phyloP scores from a whole-genome alignment of 768 basidiomycete species.

The Mycena alexandri region DNA sequence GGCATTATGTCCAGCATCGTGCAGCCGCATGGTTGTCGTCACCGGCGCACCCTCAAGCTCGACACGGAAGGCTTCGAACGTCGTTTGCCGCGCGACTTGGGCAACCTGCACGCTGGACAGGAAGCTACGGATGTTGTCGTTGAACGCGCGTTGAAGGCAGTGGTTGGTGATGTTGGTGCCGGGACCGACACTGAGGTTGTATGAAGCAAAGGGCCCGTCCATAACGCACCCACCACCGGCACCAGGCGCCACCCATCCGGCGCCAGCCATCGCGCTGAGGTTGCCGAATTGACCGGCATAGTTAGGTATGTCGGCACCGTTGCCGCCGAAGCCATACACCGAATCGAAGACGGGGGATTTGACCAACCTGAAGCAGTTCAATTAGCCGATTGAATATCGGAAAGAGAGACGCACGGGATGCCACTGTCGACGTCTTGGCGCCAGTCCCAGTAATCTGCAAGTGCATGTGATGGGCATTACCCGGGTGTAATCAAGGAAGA shows the following conservation, averaged over 20 bases:
- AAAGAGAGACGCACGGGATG: slow-evolving; percentile 37
- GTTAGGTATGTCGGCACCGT: slow-evolving; percentile 46
- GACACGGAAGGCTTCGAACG: slow-evolving; percentile 50
- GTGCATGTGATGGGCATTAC: background rate
- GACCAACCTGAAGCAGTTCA: slow-evolving; percentile 42
- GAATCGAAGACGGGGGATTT: slow-evolving; percentile 53
- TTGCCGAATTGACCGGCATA: slow-evolving; percentile 38
- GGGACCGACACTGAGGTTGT: slow-evolving; percentile 50
- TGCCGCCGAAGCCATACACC: slow-evolving; percentile 53
- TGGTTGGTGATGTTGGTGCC: slow-evolving; percentile 48
- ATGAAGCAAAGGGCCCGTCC: slow-evolving; percentile 52
- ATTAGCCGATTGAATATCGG: background rate
- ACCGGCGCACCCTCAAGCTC: slow-evolving; percentile 52
- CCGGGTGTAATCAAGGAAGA: background rate
- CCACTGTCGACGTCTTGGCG: slow-evolving; percentile 48
- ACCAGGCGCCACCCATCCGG: slow-evolving; percentile 31
- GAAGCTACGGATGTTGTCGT: slow-evolving; percentile 38
- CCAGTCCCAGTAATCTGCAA: slow-evolving; percentile 58
- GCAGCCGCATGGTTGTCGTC: slow-evolving; percentile 44
- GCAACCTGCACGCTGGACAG: slow-evolving; percentile 40
- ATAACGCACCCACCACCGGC: slow-evolving; percentile 43
- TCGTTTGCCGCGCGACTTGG: slow-evolving; percentile 40
- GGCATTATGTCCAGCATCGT: slow-evolving; percentile 52
- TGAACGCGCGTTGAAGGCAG: slow-evolving; percentile 51
- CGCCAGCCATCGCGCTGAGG: slow-evolving; percentile 18